A percentile compares a stretch with the other conserved stretches of the same genome.
These are phyloP conservation scores for Colletotrichum sp. DNA, from an alignment of 2,329 filamentous ascomycete genomes.

Conservation along the genomic window DNA sequence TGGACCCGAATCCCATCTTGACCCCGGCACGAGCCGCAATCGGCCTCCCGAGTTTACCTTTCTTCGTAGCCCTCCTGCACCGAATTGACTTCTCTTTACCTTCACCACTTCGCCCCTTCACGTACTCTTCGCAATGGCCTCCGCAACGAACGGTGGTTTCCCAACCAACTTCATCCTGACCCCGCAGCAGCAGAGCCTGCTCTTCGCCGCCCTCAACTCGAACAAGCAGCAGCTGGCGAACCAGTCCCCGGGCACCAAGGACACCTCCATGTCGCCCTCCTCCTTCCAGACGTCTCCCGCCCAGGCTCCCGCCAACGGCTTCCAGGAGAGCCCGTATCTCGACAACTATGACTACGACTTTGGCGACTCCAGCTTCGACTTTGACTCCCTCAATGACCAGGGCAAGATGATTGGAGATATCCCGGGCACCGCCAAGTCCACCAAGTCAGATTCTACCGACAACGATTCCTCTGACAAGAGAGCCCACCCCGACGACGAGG, in stretches of 20 bases:
- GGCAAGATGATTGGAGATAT: conserved; percentile 79
- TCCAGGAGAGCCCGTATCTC: conserved; percentile 80
- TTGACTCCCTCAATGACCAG: conserved; percentile 60
- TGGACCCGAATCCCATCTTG: not conserved
- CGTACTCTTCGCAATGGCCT: conserved; percentile 49
- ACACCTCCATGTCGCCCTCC: conserved; percentile 50
- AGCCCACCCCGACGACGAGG: conserved; percentile 73
- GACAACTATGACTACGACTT: conserved; percentile 80
- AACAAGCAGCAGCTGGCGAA: conserved; percentile 55
- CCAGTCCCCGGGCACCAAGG: conserved; percentile 39
- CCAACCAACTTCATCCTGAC: conserved; percentile 71
- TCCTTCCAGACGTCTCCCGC: conserved; percentile 56
- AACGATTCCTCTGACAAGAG: conserved; percentile 72
- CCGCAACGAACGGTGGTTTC: conserved; percentile 48
- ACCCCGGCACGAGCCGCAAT: conserved; percentile 22
- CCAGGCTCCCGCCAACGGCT: conserved; percentile 52
- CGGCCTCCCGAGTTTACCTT: conserved; percentile 5
- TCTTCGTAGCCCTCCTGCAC: not conserved
- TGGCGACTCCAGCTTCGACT: conserved; percentile 80
- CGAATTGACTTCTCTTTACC: conserved; percentile 1
- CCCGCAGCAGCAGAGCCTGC: conserved; percentile 76
- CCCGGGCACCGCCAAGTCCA: conserved; percentile 62
- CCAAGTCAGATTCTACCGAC: conserved; percentile 58
- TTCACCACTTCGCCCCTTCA: not conserved
- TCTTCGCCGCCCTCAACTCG: conserved; percentile 78